These are phyloP conservation scores for Vitis rotundifolia DNA, from an alignment of 164 flowering plant species.

Conservation along the genomic window DNA sequence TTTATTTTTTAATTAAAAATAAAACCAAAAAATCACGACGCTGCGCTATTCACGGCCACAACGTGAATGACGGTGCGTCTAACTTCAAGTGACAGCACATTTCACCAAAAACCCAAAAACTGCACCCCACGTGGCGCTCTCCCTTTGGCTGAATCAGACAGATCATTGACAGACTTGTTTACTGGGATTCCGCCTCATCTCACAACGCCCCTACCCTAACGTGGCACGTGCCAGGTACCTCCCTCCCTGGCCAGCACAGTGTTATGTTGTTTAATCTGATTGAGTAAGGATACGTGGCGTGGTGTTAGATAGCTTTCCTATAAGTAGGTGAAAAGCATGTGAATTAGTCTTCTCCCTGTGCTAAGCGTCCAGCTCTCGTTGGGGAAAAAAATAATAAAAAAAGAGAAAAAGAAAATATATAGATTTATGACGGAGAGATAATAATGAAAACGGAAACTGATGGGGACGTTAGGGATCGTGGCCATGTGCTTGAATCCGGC, in stretches of 20 bases:
- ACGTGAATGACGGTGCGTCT: slow-evolving; percentile 8
- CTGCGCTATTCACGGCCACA: neutral
- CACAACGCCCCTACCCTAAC: no score
- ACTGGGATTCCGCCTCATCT: no score
- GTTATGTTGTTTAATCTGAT: no score
- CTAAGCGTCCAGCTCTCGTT: neutral
- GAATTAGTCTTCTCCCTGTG: neutral
- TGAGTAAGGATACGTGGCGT: neutral
- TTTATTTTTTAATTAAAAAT: neutral
- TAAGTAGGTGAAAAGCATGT: neutral
- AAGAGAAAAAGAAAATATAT: neutral
- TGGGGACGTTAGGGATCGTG: slow-evolving; percentile 22
- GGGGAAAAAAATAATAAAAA: neutral
- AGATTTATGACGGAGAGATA: neutral
- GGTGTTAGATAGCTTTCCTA: neutral
- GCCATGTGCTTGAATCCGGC: slow-evolving; percentile 41
- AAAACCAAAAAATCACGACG: neutral
- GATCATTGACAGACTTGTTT: no score
- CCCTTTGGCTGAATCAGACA: no score
- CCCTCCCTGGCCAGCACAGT: no score
- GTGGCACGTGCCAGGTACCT: no score
- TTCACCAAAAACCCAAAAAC: neutral
- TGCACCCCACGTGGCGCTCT: neutral
- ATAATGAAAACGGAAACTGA: slow-evolving; percentile 5
- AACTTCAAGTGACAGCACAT: neutral